Percentiles rank a stretch among this genome's conserved stretches.
Conservation (phyloP, 306 rosid genomes). For the Lupinus albus region DNA sequence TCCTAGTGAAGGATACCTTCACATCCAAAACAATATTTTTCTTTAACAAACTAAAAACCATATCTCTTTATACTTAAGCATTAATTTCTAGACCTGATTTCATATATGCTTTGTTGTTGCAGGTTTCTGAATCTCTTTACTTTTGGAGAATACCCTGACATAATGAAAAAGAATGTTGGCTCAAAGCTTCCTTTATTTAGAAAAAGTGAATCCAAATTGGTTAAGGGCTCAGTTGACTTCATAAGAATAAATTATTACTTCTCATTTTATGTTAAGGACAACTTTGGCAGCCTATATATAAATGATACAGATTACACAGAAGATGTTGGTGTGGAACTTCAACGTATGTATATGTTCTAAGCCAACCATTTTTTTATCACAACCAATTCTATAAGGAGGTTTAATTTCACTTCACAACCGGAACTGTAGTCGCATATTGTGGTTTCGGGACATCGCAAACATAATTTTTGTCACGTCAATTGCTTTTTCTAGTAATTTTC, state of each 20-base stretch:
- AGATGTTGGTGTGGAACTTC: slow-evolving; percentile 24
- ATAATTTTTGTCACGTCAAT: too few species aligned
- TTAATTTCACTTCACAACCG: too few species aligned
- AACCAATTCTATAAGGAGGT: neutral
- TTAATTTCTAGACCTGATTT: neutral
- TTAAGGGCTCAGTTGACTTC: slow-evolving; percentile 64
- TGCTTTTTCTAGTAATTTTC: too few species aligned
- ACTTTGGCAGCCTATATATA: slow-evolving; percentile 6
- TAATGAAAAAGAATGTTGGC: slow-evolving; percentile 57
- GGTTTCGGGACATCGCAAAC: too few species aligned
- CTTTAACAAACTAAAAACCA: slow-evolving; percentile 9
- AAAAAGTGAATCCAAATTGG: slow-evolving; percentile 46
- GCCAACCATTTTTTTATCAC: neutral
- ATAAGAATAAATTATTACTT: slow-evolving; percentile 55
- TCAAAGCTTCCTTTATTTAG: slow-evolving; percentile 66
- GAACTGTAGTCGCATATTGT: too few species aligned
- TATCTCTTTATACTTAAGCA: neutral
- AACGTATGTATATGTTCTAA: slow-evolving; percentile 27
- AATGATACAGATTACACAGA: slow-evolving; percentile 13
- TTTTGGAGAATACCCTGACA: slow-evolving; percentile 65
- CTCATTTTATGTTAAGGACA: slow-evolving; percentile 35
- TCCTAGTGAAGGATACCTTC: neutral
- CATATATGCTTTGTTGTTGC: slow-evolving; percentile 2
- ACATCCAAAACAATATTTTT: neutral
- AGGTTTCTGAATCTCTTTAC: slow-evolving; percentile 67